Base-by-base conservation (phyloP, 2,329 filamentous ascomycete species). In the Mycocentrospora acerina region DNA sequence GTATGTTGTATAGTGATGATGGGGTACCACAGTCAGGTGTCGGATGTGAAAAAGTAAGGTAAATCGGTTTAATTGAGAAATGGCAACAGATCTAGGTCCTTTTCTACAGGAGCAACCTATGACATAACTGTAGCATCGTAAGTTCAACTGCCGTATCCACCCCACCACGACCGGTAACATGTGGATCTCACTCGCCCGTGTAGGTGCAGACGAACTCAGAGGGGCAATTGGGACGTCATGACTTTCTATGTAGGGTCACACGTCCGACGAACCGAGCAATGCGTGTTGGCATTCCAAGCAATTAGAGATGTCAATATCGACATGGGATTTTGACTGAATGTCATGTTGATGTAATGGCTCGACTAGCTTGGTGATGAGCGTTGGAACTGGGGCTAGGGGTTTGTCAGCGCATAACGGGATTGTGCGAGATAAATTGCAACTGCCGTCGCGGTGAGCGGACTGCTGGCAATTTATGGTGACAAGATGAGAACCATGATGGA, bases 341-440 rank as follows among this genome's bases (percentile, higher is more conserved):
- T 61, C 58, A 61, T 55, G 30, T 46, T 51, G 58, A 60, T 53
- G 58, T 53, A 46, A 58, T 55, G 39, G 46, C 44, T 52, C 48
- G 53, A 48, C 51, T 25, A 15, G 22, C n/a, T 32, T 40, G 37
- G 36, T 29, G 34, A 35, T 32, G 41, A 40, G 32, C 40, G 42
- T 49, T 47, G 35, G 36, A 42, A 11, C 22, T 22, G 35, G 28
- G 36, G 48, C 27, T 40, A 15, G 19, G 11, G 28, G 30, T 17
- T 35, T 52, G 49, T 40, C 42, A 48, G 33, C 43, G 19, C 32
- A 6, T n/a, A 34, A 13, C 8, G 15, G 7, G 30, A 37, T 19
- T 25, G 25, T 33, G 18, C 31, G 13, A 37, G 13, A n/a, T n/a
- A n/a, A n/a, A n/a, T n/a, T n/a, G n/a, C n/a, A n/a, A n/a, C n/a